These are phyloP conservation scores for Leishmania tropica DNA, from an alignment of 208 protist species.

Conservation along the genomic window DNA sequence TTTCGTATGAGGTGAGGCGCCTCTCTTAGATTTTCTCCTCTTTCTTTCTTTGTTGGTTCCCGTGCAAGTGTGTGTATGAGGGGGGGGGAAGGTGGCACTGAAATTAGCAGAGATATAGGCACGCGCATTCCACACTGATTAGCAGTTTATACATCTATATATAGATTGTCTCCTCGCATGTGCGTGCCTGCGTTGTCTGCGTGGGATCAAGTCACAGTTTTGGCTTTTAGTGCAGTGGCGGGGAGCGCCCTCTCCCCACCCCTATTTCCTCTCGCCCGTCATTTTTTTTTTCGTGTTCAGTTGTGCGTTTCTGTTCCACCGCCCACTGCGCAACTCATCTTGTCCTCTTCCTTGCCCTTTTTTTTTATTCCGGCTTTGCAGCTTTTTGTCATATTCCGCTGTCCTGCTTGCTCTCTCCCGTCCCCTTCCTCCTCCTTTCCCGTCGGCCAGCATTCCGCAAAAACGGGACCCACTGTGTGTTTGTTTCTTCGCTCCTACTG, in stretches of 20 bases:
- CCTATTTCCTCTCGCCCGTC: background rate
- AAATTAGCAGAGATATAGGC: background rate
- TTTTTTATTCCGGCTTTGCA: background rate
- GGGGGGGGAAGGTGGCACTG: no score
- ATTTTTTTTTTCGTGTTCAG: background rate
- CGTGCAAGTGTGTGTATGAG: background rate
- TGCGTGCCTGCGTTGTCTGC: background rate
- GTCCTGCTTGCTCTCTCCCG: background rate
- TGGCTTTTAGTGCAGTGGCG: background rate
- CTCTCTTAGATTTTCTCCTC: slow-evolving; percentile 10
- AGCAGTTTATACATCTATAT: background rate
- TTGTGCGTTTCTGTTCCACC: background rate
- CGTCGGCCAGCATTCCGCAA: no score
- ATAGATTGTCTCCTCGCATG: no score
- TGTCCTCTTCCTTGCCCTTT: background rate
- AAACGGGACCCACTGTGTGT: background rate
- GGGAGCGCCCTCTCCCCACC: background rate
- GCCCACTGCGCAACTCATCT: background rate
- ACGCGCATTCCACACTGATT: background rate
- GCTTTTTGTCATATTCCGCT: background rate
- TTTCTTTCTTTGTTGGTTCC: background rate
- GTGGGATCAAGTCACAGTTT: background rate
- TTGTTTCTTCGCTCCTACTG: background rate
- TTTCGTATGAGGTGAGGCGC: background rate
- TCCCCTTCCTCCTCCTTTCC: background rate